Conservation (phyloP, 179 eudicot species). For the Heliamphora ciliata region DNA sequence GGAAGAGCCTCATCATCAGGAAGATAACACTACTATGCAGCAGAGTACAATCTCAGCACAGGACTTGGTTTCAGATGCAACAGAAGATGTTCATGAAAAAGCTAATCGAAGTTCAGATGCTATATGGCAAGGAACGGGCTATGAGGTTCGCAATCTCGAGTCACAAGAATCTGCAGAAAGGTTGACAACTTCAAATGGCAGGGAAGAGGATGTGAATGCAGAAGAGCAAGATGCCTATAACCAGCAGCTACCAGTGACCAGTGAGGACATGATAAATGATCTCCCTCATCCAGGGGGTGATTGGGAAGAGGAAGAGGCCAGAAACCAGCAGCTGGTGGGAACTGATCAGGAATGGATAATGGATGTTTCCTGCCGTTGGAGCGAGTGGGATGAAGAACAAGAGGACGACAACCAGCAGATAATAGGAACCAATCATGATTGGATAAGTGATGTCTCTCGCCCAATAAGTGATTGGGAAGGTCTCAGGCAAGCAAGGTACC, state of each 20-base stretch:
- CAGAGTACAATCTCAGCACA: neutral
- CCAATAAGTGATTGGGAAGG: constrained; percentile 86
- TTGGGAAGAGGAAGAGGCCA: constrained; percentile 13
- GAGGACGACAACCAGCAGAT: constrained; percentile 15
- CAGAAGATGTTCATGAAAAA: constrained; percentile 18
- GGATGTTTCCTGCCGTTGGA: constrained; percentile 32
- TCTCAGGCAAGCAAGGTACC: constrained; percentile 63
- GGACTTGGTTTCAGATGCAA: neutral
- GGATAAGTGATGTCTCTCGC: constrained; percentile 65
- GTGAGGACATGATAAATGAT: neutral
- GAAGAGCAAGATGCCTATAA: constrained; percentile 6
- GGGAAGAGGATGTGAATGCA: constrained; percentile 16
- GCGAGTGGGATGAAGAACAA: constrained; percentile 35
- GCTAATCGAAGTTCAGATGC: constrained; percentile 14
- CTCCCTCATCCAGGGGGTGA: neutral
- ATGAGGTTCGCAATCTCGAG: constrained; percentile 5
- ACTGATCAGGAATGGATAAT: constrained; percentile 29
- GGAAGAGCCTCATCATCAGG: constrained; percentile 14
- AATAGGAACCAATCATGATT: constrained; percentile 37
- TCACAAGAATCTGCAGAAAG: constrained; percentile 4
- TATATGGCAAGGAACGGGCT: constrained; percentile 8
- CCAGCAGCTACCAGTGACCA: constrained; percentile 1
- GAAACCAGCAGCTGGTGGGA: constrained; percentile 15
- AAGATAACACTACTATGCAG: neutral
- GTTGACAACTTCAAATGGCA: neutral